Conservation (phyloP, 306 rosid genomes). For the Vachellia collinsii region DNA sequence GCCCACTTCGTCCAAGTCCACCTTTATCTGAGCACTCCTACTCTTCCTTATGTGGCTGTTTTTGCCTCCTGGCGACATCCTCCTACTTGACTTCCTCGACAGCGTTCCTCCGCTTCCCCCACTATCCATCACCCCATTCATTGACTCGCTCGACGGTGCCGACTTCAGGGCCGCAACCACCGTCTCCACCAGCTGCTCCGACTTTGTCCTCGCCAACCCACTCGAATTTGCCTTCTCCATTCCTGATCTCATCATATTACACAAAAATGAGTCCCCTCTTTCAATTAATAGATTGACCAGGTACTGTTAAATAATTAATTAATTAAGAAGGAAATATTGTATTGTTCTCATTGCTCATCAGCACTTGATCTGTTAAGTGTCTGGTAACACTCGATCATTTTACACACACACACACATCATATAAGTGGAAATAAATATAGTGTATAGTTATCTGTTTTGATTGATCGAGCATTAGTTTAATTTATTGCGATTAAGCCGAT, state of each 20-base stretch:
- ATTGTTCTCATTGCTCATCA: background rate
- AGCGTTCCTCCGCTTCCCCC: conserved; percentile 35
- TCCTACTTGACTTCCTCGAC: conserved; percentile 69
- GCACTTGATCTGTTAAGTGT: background rate
- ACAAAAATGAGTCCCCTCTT: background rate
- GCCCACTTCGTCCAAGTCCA: conserved; percentile 71
- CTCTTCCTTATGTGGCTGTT: conserved; percentile 85
- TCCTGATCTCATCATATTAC: background rate
- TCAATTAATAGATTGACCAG: background rate
- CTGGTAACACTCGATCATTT: too few relatives aligned
- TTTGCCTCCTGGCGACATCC: conserved; percentile 59
- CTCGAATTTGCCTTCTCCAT: conserved; percentile 64
- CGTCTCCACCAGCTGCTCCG: conserved; percentile 71
- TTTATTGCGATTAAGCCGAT: too few relatives aligned
- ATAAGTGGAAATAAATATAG: background rate
- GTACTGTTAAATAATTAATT: background rate
- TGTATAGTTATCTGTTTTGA: background rate
- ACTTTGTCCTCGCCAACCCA: conserved; percentile 64
- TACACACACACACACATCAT: background rate
- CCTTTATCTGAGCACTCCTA: conserved; percentile 82
- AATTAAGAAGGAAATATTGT: background rate
- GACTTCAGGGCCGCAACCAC: conserved; percentile 52
- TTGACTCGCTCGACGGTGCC: conserved; percentile 35
- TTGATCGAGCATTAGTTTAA: background rate
- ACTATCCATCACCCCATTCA: conserved; percentile 25